Conservation (phyloP, 2,329 filamentous ascomycete species). For the Coleophoma cylindrospora region DNA sequence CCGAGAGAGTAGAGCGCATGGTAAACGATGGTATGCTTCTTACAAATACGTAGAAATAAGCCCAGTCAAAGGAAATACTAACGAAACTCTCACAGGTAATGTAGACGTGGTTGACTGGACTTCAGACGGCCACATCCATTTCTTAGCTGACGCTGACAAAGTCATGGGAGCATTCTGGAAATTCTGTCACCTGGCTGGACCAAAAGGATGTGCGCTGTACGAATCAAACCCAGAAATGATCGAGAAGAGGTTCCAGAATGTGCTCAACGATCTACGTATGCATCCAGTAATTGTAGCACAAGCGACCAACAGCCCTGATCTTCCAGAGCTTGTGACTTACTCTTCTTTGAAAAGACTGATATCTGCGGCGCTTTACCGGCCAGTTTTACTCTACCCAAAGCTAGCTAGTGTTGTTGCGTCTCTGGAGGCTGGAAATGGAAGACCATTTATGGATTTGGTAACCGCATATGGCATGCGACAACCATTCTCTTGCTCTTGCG, state of each 20-base stretch:
- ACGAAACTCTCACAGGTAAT: conserved; percentile 6
- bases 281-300: conserved; percentile 19
- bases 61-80: not conserved
- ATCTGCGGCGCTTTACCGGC: conserved; percentile 21
- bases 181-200: conserved; percentile 28
- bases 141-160: conserved; percentile 26
- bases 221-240: conserved; percentile 15
- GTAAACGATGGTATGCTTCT: conserved; percentile 21
- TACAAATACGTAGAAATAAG: not conserved
- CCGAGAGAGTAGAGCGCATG: conserved; percentile 34
- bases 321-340: conserved; percentile 23
- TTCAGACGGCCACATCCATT: conserved; percentile 33
- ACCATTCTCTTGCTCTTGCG: conserved; percentile 8
- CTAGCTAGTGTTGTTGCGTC: conserved; percentile 19
- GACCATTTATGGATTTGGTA: conserved; percentile 27
- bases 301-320: not conserved
- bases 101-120: conserved; percentile 22
- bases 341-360: conserved; percentile 21
- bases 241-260: conserved; percentile 13
- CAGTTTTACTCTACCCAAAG: conserved; percentile 21
- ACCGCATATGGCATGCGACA: conserved; percentile 3
- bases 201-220: conserved; percentile 18
- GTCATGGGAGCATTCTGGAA: conserved; percentile 21
- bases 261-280: conserved; percentile 36
- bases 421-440: conserved; percentile 34